These are phyloP conservation scores for Starmerella gropengiesseri DNA, from an alignment of 805 yeast genomes.

Conservation along the genomic window DNA sequence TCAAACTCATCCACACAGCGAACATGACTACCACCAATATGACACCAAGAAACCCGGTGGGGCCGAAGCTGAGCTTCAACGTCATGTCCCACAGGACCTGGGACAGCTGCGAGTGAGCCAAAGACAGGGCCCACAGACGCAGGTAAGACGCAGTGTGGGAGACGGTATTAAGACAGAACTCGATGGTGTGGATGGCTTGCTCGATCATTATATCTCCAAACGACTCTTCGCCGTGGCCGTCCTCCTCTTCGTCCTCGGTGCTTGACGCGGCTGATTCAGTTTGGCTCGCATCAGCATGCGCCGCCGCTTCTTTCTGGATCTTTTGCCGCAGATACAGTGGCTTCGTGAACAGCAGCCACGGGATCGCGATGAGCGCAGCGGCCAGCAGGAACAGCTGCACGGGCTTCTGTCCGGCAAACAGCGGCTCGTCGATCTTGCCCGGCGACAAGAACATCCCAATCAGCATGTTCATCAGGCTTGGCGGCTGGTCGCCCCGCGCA, in stretches of 20 bases:
- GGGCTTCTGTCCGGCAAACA: slow-evolving; percentile 67
- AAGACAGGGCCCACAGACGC: slow-evolving; percentile 92
- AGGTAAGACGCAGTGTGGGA: slow-evolving; percentile 97
- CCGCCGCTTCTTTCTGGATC: slow-evolving; percentile 31
- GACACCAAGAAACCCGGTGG: slow-evolving; percentile 57
- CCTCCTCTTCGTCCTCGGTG: slow-evolving; percentile 34
- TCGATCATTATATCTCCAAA: slow-evolving; percentile 94
- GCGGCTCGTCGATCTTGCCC: slow-evolving; percentile 69
- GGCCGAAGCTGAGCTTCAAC: slow-evolving; percentile 61
- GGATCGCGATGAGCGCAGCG: slow-evolving; percentile 81
- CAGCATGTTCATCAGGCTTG: slow-evolving; percentile 87
- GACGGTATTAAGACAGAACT: slow-evolving; percentile 91
- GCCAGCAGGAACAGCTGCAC: slow-evolving; percentile 63
- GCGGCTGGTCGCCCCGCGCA: slow-evolving; percentile 65
- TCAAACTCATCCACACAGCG: slow-evolving; percentile 88
- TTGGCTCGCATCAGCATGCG: not conserved
- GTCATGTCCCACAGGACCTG: slow-evolving; percentile 97
- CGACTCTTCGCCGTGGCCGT: slow-evolving; percentile 46
- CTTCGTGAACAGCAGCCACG: slow-evolving; percentile 77
- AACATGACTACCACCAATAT: slow-evolving; percentile 67
- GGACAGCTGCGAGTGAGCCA: slow-evolving; percentile 94
- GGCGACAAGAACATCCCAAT: slow-evolving; percentile 93
- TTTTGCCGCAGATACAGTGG: slow-evolving; percentile 61
- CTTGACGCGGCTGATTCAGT: slow-evolving; percentile 21
- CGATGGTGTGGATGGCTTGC: slow-evolving; percentile 95